These are phyloP conservation scores for Cladobotryum mycophilum DNA, from an alignment of 2,329 filamentous ascomycete species.

Conservation along the genomic window DNA sequence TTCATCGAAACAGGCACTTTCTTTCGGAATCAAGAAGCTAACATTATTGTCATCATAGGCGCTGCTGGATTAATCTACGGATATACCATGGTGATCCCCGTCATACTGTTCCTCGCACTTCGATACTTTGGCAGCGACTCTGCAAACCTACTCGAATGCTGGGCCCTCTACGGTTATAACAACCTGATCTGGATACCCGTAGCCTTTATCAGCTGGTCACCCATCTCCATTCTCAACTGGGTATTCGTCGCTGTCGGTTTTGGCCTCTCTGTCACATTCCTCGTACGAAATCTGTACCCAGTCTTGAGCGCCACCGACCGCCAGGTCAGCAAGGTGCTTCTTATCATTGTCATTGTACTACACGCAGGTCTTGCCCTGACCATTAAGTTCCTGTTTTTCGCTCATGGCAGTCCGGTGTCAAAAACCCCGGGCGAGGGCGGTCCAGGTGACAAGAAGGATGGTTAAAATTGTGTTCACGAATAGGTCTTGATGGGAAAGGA, in stretches of 20 bases:
- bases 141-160: slow-evolving; percentile 90
- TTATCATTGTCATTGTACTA: slow-evolving; percentile 75
- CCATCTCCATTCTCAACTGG: slow-evolving; percentile 82
- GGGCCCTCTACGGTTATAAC: slow-evolving; percentile 90
- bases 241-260: slow-evolving; percentile 86
- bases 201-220: slow-evolving; percentile 84
- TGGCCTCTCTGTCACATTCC: slow-evolving; percentile 72
- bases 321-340: slow-evolving; percentile 80
- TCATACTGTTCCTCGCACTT: slow-evolving; percentile 78
- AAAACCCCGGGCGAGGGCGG: slow-evolving; percentile 31
- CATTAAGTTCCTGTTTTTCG: slow-evolving; percentile 97
- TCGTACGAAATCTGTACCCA: slow-evolving; percentile 82
- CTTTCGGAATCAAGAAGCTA: neutral
- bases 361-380: slow-evolving; percentile 88
- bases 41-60: slow-evolving; percentile 36
- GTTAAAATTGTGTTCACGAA: neutral
- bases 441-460: slow-evolving; percentile 12
- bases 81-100: slow-evolving; percentile 82
- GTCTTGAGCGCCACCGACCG: slow-evolving; percentile 88
- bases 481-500: neutral
- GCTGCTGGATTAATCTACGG: slow-evolving; percentile 92
- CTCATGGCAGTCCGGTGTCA: slow-evolving; percentile 55
- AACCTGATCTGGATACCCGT: slow-evolving; percentile 98
- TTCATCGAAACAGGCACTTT: slow-evolving; percentile 8
- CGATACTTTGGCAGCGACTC: slow-evolving; percentile 94